Evolutionary conservation across 1,284 basidiomycete genomes (phyloP), one percentile per base, ranked within the genome.

Genomic region (Xerocomus subilludens): DNA sequence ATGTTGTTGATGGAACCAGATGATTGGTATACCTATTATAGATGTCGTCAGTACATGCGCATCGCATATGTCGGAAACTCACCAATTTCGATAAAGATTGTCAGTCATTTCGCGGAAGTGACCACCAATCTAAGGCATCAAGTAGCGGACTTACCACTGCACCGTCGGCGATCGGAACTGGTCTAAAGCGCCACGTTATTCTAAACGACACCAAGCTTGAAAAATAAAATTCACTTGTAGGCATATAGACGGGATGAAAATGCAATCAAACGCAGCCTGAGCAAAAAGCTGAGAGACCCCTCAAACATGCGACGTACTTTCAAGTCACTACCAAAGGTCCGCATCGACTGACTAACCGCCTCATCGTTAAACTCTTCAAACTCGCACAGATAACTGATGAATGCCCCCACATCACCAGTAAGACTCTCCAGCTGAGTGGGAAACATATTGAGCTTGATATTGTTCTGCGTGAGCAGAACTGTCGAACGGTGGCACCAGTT

Each of bases 311-410:
- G 30, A 77, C 74, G 6, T 64, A 87, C 89, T 83, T 85, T 89
- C 69, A 91, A 77, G 75, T 90, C 89, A 1, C 84, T 86, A 72
- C 89, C 87, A 20, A 90, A 86, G 1, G 85, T 80, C 32, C 85
- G 76, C 77, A 90, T 88, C 2, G 89, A 89, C 33, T 86, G 83
- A 75, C 87, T 89, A 21, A 90, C 86, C 6, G 86, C 88, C 67
- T 90, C 89, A 47, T 90, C 89, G 36, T 87, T 88, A 45, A 90
- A 90, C 77, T 89, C 89, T 5, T 89, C 88, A 64, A 90, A 90
- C 69, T 89, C 88, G 72, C 88, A 89, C 65, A 90, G 77, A 73
- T 86, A 88, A 60, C 86, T 86, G 25, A 90, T 79, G 72, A 90
- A 90, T 0, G 86, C 85, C 25, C 81, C 85, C 8, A 91, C 85